Evolutionary conservation across 345 rosid genomes (phyloP).

Genomic region (Bruguiera gymnorhiza): DNA sequence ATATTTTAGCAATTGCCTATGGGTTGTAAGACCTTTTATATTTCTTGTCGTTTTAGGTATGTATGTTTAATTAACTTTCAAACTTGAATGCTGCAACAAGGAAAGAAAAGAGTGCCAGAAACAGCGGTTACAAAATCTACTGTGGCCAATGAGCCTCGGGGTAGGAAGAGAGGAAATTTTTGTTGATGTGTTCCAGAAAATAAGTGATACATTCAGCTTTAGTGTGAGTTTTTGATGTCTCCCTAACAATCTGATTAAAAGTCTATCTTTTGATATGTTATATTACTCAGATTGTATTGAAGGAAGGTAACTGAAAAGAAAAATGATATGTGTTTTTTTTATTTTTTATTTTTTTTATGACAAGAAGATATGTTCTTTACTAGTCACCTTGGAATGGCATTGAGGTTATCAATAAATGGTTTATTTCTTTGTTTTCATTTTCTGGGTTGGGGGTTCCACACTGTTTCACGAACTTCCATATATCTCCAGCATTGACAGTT

Average conservation of each 20-base stretch:
- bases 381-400: no score
- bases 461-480: no score
- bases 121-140: slow-evolving; percentile 91
- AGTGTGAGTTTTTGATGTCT: slow-evolving; percentile 52
- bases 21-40: background rate
- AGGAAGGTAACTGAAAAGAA: no score
- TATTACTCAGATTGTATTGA: no score
- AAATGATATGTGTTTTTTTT: background rate
- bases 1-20: background rate
- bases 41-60: no score
- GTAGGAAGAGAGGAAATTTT: slow-evolving; percentile 94
- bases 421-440: no score
- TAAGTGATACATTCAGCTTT: slow-evolving; percentile 94
- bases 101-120: slow-evolving; percentile 91
- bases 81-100: slow-evolving; percentile 55
- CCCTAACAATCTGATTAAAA: background rate
- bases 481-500: no score
- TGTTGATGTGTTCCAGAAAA: slow-evolving; percentile 93
- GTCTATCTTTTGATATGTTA: no score
- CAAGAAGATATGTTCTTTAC: no score
- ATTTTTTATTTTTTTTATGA: background rate
- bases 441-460: no score
- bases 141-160: slow-evolving; percentile 82
- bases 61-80: background rate
- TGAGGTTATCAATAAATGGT: no score